Evolutionary conservation across 331 rosid species (phyloP), one percentile per base, ranked within the genome.

Genomic region (Saraca asoca): DNA sequence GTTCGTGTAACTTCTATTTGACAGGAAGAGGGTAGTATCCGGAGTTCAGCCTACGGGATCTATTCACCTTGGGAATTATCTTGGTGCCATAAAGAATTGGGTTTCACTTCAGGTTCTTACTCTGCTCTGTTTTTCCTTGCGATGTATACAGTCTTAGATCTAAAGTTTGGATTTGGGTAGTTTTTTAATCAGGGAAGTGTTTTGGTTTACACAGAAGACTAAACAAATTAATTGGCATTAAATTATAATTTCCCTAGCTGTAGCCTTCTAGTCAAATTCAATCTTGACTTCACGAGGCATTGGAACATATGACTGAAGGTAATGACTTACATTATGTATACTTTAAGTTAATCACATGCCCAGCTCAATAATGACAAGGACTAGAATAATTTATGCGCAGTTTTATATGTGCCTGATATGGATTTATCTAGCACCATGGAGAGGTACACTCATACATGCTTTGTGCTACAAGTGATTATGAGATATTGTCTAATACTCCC

Each of bases 41-140:
- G 98, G 98, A 62, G 95, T 93, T 79, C 98, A 93, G 73, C 98
- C 98, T 6, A 93, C 98, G 1, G 98, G 98, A 12, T 82, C 98
- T 16, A 74, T 93, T 61, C 98, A 93, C 88, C 85, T 93, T 7
- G 98, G 98, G 35, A 93, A 90, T 73, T 93, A 93, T 75, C 85
- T 93, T 54, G 98, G 98, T 11, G 98, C 98, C 39, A 90, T 93
- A 53, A 88, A 83, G 71, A 93, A 90, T 74, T 93, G 98, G 98
- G 81, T 90, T 76, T 75, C 88, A 0, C 93, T 90, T 70, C 98
- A 93, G 95, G 98, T 92, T 68, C 33, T 9, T 9, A 43, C 31
- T 64, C 29, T 52, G 18, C 31, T 70, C 76, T 54, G 9, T 10
- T 49, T 43, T 17, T 19, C 13, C 9, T 37, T 61, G 44, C 6